Base-by-base conservation (phyloP, 1,284 basidiomycete genomes). In the Tilletia indica region DNA sequence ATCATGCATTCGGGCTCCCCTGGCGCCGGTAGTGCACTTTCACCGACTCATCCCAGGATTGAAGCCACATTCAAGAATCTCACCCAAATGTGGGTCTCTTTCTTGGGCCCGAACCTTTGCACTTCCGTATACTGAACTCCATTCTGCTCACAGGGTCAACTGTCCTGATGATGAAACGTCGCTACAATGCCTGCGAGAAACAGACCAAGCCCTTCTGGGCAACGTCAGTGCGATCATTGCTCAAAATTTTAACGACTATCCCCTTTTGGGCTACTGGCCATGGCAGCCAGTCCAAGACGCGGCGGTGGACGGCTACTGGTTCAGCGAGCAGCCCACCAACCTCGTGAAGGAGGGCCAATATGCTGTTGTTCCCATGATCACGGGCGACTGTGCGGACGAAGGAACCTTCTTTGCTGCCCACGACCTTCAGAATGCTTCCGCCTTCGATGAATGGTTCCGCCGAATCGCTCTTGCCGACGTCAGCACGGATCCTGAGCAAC, bases 1-100 rank as follows among this genome's bases (percentile, higher is more conserved):
- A 64, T 64, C 36, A 64, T 64, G 61, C 61, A 64, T 34, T 64
- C 61, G 16, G 61, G 61, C 16, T 64, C 61, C 16, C 61, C 61
- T 4, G 61, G 36, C 38, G 61, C 34, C 8, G 61, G 61, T 6
- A 64, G 34, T 36, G 61, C 61, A 3, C n/a, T 64, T 5, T 9
- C 38, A 39, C 61, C 61, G 6, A 39, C 34, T 8, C 61, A 64
- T 64, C 61, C 61, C 19, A 9, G 61, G 5, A 4, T 64, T 4
- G 34, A 64, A 14, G 61, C 9, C 14, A 64, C 61, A 38, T 64
- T 64, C n/a, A 38, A 34, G 16, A 64, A 64, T 42, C 61, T 64
- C 9, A 64, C 61, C 6, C 36, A 34, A 31, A 58, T 58, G 56
- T 31, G 25, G 25, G 25, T 31, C 25, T 31, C n/a, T 54, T 54